Conservation (phyloP, 1,284 basidiomycete genomes). For the Boletus hoseneyae region DNA sequence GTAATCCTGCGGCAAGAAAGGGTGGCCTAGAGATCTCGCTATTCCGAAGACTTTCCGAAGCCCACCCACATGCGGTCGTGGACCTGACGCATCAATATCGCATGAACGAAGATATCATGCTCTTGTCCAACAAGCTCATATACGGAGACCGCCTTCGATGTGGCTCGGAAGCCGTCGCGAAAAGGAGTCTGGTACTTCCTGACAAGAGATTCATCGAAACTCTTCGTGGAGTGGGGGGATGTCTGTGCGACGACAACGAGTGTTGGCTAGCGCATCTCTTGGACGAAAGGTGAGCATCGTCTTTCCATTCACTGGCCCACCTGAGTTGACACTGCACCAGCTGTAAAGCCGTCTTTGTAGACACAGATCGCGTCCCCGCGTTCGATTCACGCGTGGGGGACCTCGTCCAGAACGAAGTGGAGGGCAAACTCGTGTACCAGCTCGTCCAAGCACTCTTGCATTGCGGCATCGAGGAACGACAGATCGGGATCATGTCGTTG, state of each 20-base stretch:
- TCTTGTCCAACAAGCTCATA: constrained; percentile 85
- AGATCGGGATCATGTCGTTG: constrained; percentile 87
- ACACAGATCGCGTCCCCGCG: constrained; percentile 82
- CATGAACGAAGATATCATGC: constrained; percentile 98
- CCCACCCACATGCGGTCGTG: constrained; percentile 80
- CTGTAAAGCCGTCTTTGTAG: constrained; percentile 86
- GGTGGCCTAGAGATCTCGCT: constrained; percentile 89
- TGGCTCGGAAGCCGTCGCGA: constrained; percentile 71
- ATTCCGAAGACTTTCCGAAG: constrained; percentile 85
- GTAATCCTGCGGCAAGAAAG: constrained; percentile 73
- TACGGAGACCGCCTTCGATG: constrained; percentile 80
- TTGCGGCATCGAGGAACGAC: constrained; percentile 62
- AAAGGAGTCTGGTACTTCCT: constrained; percentile 56
- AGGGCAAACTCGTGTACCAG: constrained; percentile 67
- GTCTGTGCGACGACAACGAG: constrained; percentile 28
- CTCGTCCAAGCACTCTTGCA: constrained; percentile 61
- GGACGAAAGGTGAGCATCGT: constrained; percentile 52
- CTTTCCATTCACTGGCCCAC: not conserved
- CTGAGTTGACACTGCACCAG: constrained; percentile 38
- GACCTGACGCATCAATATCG: constrained; percentile 89
- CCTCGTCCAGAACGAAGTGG: constrained; percentile 84
- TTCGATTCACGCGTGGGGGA: constrained; percentile 81
- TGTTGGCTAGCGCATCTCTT: constrained; percentile 78
- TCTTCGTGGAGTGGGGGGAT: constrained; percentile 36
- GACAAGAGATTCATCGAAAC: constrained; percentile 39